These are phyloP conservation scores for Barbarea vulgaris DNA, from an alignment of 345 rosid genomes.

Conservation along the genomic window DNA sequence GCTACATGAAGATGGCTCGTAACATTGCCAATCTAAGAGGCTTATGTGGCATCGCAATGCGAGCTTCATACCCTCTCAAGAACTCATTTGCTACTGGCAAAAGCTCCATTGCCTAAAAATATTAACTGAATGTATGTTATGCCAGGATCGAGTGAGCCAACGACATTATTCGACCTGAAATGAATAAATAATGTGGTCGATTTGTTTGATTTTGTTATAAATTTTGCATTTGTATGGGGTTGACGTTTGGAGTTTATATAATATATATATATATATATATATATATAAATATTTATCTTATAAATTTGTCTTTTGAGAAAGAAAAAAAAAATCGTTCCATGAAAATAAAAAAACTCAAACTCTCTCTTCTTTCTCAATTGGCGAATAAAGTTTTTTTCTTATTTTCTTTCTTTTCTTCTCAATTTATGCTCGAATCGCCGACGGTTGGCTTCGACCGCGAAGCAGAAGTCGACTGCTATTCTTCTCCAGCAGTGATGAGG, in stretches of 20 bases:
- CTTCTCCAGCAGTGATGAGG: too few species aligned
- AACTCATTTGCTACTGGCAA: not conserved
- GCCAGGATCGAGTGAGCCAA: not conserved
- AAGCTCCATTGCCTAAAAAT: conserved; percentile 26
- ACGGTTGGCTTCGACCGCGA: not conserved
- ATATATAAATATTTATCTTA: not conserved
- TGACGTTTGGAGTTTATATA: not conserved
- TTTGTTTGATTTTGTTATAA: not conserved
- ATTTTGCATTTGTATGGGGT: not conserved
- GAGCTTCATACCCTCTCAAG: conserved; percentile 82
- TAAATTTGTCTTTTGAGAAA: too few species aligned
- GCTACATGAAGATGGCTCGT: conserved; percentile 70
- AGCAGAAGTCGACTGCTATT: too few species aligned
- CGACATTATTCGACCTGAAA: not conserved
- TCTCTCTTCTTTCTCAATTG: too few species aligned
- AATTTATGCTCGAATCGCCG: too few species aligned
- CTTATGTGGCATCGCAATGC: conserved; percentile 84
- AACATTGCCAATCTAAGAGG: conserved; percentile 50
- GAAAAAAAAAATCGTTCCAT: too few species aligned
- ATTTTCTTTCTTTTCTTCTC: too few species aligned
- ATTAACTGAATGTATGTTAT: not conserved
- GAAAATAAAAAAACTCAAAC: too few species aligned
- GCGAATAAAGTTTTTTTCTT: too few species aligned
- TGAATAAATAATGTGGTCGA: not conserved
- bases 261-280: too few species aligned